Evolutionary conservation across 2,329 filamentous ascomycete species (phyloP).

Genomic region (Neonectria faginata): DNA sequence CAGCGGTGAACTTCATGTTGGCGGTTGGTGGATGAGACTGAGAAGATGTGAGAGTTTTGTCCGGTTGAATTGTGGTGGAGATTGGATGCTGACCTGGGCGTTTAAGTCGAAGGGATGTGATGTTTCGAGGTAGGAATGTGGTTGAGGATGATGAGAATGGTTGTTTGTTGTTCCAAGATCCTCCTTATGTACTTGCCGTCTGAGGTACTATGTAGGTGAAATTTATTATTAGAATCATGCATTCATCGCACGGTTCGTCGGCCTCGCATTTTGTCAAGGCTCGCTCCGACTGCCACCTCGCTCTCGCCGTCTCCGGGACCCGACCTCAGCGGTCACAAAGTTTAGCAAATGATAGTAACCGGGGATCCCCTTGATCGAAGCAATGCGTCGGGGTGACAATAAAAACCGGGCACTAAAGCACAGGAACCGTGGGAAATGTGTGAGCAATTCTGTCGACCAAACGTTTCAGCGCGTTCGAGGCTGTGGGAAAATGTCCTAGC

Average conservation of each 20-base stretch:
- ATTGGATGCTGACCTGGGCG: not conserved
- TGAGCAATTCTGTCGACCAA: not conserved
- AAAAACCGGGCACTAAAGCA: not conserved
- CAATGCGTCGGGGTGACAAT: not conserved
- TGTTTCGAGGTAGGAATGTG: not conserved
- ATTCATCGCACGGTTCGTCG: not conserved
- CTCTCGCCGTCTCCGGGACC: not conserved
- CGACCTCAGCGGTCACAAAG: not conserved
- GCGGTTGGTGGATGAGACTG: constrained; percentile 26
- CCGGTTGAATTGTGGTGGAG: not conserved
- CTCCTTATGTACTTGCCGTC: not conserved
- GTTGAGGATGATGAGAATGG: not conserved
- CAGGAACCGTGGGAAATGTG: too few relatives aligned
- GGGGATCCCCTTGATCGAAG: not conserved
- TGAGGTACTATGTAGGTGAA: not conserved
- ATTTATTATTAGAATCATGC: constrained; percentile 1
- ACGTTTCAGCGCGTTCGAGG: not conserved
- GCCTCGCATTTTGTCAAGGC: not conserved
- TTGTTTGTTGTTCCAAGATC: not conserved
- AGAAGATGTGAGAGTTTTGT: not conserved
- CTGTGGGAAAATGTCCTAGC: not conserved
- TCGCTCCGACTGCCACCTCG: not conserved
- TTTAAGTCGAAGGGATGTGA: not conserved
- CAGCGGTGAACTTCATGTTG: constrained; percentile 58
- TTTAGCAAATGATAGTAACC: not conserved